Conservation (phyloP, 2,329 filamentous ascomycete species). For the Plectosphaerella cucumerina region DNA sequence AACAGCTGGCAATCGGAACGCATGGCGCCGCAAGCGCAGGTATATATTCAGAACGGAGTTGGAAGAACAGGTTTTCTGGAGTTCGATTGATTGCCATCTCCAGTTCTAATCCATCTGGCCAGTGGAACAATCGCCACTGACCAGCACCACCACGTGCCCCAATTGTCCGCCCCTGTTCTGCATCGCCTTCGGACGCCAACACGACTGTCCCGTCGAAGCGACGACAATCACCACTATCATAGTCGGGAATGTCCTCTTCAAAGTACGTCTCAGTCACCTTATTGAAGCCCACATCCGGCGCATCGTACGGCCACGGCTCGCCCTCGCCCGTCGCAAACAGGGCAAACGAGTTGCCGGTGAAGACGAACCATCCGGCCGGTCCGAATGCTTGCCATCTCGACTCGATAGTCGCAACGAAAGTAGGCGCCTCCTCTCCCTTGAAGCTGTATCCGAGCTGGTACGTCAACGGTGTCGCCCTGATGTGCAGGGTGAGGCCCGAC, state of each 20-base stretch:
- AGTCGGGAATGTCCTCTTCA: slow-evolving; percentile 12
- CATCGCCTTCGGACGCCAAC: too few species aligned
- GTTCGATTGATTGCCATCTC: too few species aligned
- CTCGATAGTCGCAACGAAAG: slow-evolving; percentile 8
- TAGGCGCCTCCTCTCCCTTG: neutral
- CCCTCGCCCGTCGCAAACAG: slow-evolving; percentile 16
- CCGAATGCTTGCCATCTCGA: slow-evolving; percentile 9
- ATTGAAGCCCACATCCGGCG: slow-evolving; percentile 14
- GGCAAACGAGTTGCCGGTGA: slow-evolving; percentile 14
- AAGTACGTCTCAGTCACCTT: slow-evolving; percentile 14
- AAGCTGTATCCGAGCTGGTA: slow-evolving; percentile 18
- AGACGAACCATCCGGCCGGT: slow-evolving; percentile 9
- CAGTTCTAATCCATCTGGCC: too few species aligned
- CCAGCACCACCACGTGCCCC: too few species aligned
- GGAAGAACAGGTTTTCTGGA: too few species aligned
- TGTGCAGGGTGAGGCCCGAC: slow-evolving; percentile 10
- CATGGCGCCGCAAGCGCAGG: too few species aligned
- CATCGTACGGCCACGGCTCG: slow-evolving; percentile 15
- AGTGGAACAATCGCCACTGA: too few species aligned
- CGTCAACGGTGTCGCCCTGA: slow-evolving; percentile 13
- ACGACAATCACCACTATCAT: too few species aligned
- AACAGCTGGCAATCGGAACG: too few species aligned
- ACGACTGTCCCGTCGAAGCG: too few species aligned
- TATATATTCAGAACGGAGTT: too few species aligned
- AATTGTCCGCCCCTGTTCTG: too few species aligned